These are phyloP conservation scores for Moricandia arvensis DNA, from an alignment of 345 rosid genomes.

Conservation along the genomic window DNA sequence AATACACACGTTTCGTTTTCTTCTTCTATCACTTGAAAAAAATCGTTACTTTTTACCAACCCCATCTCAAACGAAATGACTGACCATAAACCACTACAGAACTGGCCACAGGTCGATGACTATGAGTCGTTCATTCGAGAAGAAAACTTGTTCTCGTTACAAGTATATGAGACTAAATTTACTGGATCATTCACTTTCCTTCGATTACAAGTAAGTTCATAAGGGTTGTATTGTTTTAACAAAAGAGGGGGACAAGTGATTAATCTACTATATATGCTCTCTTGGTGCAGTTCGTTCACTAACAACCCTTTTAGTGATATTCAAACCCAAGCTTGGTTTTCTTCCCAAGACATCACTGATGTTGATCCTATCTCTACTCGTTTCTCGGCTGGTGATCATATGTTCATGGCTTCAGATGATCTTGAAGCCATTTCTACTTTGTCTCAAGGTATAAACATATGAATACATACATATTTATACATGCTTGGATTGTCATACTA, in stretches of 20 bases:
- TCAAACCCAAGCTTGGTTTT: conserved; percentile 25
- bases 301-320: conserved; percentile 23
- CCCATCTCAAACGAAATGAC: conserved; percentile 16
- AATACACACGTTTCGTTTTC: conserved; percentile 12
- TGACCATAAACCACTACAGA: neutral
- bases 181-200: conserved; percentile 18
- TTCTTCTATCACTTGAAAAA: neutral
- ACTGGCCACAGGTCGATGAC: conserved; percentile 22
- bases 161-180: too few relatives aligned
- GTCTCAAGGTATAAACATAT: conserved; percentile 38
- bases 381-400: conserved; percentile 8
- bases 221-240: neutral
- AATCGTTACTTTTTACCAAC: neutral
- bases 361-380: conserved; percentile 28
- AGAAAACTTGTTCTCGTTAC: conserved; percentile 30
- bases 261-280: neutral
- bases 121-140: conserved; percentile 23
- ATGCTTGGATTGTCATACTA: conserved; percentile 3
- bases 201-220: conserved; percentile 33
- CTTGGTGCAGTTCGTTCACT: conserved; percentile 27
- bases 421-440: conserved; percentile 18
- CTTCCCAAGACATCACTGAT: conserved; percentile 24
- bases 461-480: neutral
- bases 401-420: conserved; percentile 25
- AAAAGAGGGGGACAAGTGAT: neutral